Percentiles rank a stretch among this genome's conserved stretches.
These are phyloP conservation scores for Mycena sp. DNA, from an alignment of 1,284 basidiomycete species.

Conservation along the genomic window DNA sequence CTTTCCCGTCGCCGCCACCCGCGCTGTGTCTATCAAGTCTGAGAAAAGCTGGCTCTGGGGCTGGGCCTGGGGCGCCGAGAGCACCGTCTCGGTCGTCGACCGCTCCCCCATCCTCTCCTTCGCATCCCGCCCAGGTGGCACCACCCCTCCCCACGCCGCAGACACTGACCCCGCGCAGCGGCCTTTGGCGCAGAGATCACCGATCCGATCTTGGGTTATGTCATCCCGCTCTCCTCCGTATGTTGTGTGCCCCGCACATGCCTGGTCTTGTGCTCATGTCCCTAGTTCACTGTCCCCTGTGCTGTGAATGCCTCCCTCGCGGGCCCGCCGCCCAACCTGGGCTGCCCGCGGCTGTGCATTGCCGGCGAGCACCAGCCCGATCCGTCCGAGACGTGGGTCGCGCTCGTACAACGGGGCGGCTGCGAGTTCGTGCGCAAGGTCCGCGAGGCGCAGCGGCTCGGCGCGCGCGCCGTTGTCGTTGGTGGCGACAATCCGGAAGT, in stretches of 20 bases:
- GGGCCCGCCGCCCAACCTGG: slow-evolving; percentile 53
- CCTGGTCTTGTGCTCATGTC: background rate
- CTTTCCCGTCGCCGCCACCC: no score
- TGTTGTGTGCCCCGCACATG: background rate
- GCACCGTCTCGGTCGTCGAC: slow-evolving; percentile 82
- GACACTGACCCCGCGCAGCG: slow-evolving; percentile 48
- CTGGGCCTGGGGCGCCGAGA: slow-evolving; percentile 80
- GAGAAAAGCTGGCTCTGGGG: slow-evolving; percentile 66
- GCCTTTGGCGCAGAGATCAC: slow-evolving; percentile 79
- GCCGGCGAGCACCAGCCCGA: slow-evolving; percentile 61
- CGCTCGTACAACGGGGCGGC: slow-evolving; percentile 77
- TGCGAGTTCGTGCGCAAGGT: slow-evolving; percentile 92
- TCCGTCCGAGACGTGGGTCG: slow-evolving; percentile 80
- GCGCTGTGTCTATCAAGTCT: slow-evolving; percentile 41
- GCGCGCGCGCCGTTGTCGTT: slow-evolving; percentile 90
- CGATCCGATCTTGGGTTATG: slow-evolving; percentile 77
- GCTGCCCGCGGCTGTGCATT: slow-evolving; percentile 73
- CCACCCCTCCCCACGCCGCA: background rate
- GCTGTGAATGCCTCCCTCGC: slow-evolving; percentile 38
- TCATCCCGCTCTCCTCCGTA: slow-evolving; percentile 74
- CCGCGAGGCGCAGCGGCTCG: slow-evolving; percentile 81
- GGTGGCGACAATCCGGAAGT: slow-evolving; percentile 78
- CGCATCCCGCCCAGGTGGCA: slow-evolving; percentile 61
- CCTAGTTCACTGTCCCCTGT: slow-evolving; percentile 66
- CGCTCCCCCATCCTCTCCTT: slow-evolving; percentile 71